These are phyloP conservation scores for Colletotrichum agaves DNA, from an alignment of 2,329 filamentous ascomycete genomes.

Conservation along the genomic window DNA sequence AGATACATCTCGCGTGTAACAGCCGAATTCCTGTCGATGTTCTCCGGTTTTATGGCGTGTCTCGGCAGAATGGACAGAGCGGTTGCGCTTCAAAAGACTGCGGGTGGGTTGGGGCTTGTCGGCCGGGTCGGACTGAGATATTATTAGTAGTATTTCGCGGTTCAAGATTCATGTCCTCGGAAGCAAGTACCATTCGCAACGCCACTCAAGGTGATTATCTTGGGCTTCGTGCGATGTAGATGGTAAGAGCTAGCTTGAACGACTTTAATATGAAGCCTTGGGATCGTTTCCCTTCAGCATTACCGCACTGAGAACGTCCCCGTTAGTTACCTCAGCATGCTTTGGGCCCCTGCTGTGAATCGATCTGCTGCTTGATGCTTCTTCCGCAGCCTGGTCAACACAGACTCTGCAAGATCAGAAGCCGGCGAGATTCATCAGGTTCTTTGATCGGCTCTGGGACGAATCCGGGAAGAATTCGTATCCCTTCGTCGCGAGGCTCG, in stretches of 20 bases:
- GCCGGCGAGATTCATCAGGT: conserved; percentile 21
- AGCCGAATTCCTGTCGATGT: conserved; percentile 29
- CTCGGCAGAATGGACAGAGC: conserved; percentile 25
- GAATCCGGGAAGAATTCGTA: conserved; percentile 18
- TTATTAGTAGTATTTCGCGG: not conserved
- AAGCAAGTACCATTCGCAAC: not conserved
- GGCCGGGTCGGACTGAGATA: conserved; percentile 30
- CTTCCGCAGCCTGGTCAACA: conserved; percentile 23
- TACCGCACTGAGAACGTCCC: conserved; percentile 18
- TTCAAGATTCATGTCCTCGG: not conserved
- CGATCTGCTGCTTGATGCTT: conserved; percentile 19
- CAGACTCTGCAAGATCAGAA: conserved; percentile 10
- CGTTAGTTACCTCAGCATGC: conserved; percentile 7
- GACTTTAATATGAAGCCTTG: too few relatives aligned
- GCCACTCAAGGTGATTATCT: conserved; percentile 27
- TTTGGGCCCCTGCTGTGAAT: conserved; percentile 22
- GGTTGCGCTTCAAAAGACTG: conserved; percentile 20
- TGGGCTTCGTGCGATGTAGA: conserved; percentile 33
- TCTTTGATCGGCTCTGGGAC: conserved; percentile 28
- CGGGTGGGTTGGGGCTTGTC: conserved; percentile 35
- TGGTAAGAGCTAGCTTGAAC: conserved; percentile 26
- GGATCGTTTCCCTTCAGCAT: not conserved
- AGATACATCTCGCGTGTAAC: conserved; percentile 25
- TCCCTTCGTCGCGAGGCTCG: not conserved
- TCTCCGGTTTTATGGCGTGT: conserved; percentile 23